Evolutionary conservation across 345 rosid species (phyloP).

Genomic region (Salix suchowensis): DNA sequence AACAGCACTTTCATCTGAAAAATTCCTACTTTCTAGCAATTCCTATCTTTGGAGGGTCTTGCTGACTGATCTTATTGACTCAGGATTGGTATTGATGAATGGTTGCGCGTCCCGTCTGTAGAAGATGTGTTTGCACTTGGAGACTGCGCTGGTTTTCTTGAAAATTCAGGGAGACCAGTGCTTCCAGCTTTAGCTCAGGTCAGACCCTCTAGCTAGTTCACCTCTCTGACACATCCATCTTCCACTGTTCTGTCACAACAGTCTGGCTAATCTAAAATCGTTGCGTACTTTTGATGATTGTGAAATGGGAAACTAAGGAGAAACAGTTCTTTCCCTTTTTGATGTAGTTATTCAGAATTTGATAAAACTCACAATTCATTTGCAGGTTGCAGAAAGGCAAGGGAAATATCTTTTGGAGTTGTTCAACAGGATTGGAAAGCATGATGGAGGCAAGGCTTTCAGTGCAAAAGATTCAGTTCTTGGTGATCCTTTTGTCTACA

Average conservation of each 20-base stretch:
- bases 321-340: not conserved
- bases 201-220: not conserved
- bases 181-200: conserved; percentile 80
- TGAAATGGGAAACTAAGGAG: not conserved
- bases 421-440: conserved; percentile 47
- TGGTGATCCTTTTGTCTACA: conserved; percentile 62
- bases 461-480: conserved; percentile 34
- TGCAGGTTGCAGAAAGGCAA: conserved; percentile 70
- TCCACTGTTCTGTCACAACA: not conserved
- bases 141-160: conserved; percentile 74
- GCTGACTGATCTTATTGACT: not conserved
- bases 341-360: not conserved
- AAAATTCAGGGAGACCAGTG: conserved; percentile 59
- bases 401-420: conserved; percentile 53
- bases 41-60: not conserved
- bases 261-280: not conserved
- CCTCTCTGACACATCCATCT: not conserved
- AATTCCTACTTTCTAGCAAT: not conserved
- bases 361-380: not conserved
- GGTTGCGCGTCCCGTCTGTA: conserved; percentile 52
- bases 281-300: not conserved
- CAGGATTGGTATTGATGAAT: conserved; percentile 65
- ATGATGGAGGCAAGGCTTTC: conserved; percentile 49
- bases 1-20: not conserved
- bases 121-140: conserved; percentile 69